Evolutionary conservation across 2,329 filamentous ascomycete genomes (phyloP).

Genomic region (Coniella vitis): DNA sequence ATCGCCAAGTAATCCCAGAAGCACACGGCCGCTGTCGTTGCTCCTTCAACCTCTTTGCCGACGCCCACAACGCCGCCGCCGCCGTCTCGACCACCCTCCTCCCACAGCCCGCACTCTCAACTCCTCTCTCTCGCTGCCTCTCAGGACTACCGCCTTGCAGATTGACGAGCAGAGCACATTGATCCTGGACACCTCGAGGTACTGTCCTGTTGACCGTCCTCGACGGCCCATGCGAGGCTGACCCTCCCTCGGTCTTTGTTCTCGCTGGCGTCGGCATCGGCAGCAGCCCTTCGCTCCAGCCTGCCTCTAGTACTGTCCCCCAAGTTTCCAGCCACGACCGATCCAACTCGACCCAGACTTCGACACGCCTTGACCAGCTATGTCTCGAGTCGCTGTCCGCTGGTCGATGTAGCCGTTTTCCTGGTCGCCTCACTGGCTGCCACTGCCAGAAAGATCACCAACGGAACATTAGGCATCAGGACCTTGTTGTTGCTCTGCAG

Average conservation of each 20-base stretch:
- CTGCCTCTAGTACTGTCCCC: background rate
- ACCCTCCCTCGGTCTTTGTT: background rate
- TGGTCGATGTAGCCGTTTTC: slow-evolving; percentile 14
- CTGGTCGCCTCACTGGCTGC: slow-evolving; percentile 6
- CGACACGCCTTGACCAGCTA: slow-evolving; percentile 14
- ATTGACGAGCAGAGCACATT: too few species aligned
- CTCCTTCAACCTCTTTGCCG: background rate
- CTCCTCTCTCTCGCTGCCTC: background rate
- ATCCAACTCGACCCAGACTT: slow-evolving; percentile 3
- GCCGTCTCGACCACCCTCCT: background rate
- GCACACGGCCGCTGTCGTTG: background rate
- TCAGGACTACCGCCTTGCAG: too few species aligned
- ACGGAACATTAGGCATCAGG: background rate
- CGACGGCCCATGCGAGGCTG: background rate
- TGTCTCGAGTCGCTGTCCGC: slow-evolving; percentile 14
- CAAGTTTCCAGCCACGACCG: background rate
- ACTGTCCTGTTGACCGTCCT: too few species aligned
- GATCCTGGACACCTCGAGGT: too few species aligned
- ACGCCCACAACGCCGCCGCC: background rate
- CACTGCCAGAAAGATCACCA: slow-evolving; percentile 8
- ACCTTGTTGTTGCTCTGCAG: background rate
- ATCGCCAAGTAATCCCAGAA: background rate
- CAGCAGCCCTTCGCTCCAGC: background rate
- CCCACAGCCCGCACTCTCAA: background rate
- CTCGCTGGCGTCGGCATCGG: background rate